Evolutionary conservation across 2,329 filamentous ascomycete species (phyloP).

Genomic region (Trichoderma guizhouense): DNA sequence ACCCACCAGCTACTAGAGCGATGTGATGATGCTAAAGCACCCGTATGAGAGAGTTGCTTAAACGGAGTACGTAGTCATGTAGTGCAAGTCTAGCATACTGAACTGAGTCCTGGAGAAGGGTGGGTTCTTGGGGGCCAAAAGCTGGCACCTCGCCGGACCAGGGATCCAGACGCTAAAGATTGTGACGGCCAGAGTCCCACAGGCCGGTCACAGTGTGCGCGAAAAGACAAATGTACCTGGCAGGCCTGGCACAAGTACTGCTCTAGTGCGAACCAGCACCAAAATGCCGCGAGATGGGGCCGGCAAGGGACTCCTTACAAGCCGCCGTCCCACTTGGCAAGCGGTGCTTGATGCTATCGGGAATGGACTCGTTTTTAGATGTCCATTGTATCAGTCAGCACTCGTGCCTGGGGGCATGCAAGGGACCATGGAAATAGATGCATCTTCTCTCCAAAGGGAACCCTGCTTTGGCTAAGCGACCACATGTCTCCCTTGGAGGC

Average conservation of each 20-base stretch:
- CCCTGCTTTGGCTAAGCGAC: neutral
- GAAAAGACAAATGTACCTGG: neutral
- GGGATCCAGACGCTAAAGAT: neutral
- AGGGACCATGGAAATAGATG: neutral
- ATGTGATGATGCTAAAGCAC: neutral
- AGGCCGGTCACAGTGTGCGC: neutral
- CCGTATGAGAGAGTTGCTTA: neutral
- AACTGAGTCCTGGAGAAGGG: neutral
- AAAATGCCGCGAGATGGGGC: conserved; percentile 4
- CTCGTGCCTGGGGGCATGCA: neutral
- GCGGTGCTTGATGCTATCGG: neutral
- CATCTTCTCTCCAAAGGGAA: neutral
- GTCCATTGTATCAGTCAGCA: neutral
- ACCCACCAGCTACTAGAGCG: neutral
- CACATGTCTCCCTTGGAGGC: conserved; percentile 2
- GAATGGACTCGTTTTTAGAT: neutral
- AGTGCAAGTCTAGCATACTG: neutral
- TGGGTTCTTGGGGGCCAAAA: conserved; percentile 1
- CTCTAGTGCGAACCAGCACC: neutral
- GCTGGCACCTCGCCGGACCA: neutral
- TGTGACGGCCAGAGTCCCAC: neutral
- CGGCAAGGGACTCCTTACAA: neutral
- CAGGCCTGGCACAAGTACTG: neutral
- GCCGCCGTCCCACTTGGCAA: conserved; percentile 7
- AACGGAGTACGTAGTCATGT: neutral